Evolutionary conservation across 176 grass and related monocot species (phyloP).

Genomic region (Aegilops umbellulata): DNA sequence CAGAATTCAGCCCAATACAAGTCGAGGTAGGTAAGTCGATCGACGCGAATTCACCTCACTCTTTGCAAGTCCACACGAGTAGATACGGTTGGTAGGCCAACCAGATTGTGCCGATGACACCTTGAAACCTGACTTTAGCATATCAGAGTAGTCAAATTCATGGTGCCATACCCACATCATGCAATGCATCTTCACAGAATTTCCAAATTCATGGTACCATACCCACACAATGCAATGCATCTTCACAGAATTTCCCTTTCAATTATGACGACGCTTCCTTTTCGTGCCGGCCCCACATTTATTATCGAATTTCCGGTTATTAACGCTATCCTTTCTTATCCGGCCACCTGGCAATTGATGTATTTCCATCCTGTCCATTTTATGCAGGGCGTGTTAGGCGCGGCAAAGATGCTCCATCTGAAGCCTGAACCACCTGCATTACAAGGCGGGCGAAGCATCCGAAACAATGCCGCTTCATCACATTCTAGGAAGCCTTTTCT

Average conservation of each 20-base stretch:
- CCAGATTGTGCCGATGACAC: conserved; percentile 31
- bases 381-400: conserved; percentile 33
- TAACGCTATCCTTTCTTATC: neutral
- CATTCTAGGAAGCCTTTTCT: conserved; percentile 17
- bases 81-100: conserved; percentile 29
- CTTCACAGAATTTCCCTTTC: neutral
- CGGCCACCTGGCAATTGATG: neutral
- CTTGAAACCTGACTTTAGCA: conserved; percentile 17
- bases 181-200: neutral
- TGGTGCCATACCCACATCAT: neutral
- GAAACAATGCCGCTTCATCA: neutral
- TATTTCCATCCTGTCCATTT: neutral
- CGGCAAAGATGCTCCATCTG: neutral
- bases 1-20: conserved; percentile 44
- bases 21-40: conserved; percentile 51
- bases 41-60: neutral
- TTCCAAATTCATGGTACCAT: neutral
- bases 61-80: neutral
- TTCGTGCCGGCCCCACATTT: neutral
- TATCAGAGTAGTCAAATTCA: neutral
- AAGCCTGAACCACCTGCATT: neutral
- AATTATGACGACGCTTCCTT: neutral
- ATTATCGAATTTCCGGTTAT: neutral
- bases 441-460: neutral
- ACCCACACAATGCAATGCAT: neutral